Percentiles rank a stretch among this genome's conserved stretches.
These are phyloP conservation scores for Fraxinus velutina DNA, from an alignment of 305 asterid genomes.

Conservation along the genomic window DNA sequence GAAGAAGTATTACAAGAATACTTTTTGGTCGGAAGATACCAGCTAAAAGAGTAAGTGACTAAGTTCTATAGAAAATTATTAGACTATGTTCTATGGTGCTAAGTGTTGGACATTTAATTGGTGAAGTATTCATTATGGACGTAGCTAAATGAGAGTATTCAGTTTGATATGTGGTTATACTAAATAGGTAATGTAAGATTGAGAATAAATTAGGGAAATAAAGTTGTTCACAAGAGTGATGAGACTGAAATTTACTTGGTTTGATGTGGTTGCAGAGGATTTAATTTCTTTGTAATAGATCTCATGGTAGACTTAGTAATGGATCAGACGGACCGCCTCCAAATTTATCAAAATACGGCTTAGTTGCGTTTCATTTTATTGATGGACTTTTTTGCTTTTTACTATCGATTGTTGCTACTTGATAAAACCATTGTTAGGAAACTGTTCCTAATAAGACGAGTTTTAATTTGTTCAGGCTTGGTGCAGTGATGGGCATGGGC, in stretches of 20 bases:
- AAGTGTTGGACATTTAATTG: no score
- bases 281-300: background rate
- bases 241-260: background rate
- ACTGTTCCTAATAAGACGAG: slow-evolving; percentile 25
- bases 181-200: background rate
- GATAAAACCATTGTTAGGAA: background rate
- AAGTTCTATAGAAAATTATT: no score
- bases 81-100: no score
- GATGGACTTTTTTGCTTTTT: background rate
- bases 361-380: background rate
- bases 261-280: background rate
- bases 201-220: background rate
- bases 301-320: background rate
- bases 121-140: background rate
- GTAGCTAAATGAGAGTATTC: background rate
- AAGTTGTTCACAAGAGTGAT: background rate
- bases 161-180: background rate
- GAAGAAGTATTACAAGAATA: no score
- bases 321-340: background rate
- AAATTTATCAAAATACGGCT: background rate
- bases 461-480: slow-evolving; percentile 56
- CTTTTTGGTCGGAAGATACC: no score
- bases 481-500: slow-evolving; percentile 91
- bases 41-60: no score
- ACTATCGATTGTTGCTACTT: slow-evolving; percentile 8